Percentiles rank a stretch among this genome's conserved stretches.
Evolutionary conservation across 345 rosid genomes (phyloP).

Genomic region (Jatropha curcas): DNA sequence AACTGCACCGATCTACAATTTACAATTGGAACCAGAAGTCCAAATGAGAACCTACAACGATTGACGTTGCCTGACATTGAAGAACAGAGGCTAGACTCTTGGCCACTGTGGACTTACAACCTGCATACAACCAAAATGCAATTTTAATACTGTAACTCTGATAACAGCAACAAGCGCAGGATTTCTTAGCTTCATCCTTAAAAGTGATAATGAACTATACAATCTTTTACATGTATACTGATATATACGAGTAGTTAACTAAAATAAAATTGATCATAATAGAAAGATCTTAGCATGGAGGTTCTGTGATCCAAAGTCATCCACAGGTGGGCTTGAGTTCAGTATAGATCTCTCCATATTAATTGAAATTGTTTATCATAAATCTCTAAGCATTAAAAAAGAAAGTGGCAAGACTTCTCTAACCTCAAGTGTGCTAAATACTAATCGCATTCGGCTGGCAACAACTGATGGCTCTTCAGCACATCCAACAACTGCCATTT

Average conservation of each 20-base stretch:
- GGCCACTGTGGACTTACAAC: conserved; percentile 98
- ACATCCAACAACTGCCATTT: conserved; percentile 78
- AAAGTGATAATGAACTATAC: too few species aligned
- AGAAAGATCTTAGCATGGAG: too few species aligned
- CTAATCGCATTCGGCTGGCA: conserved; percentile 81
- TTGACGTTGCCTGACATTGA: background rate
- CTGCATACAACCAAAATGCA: conserved; percentile 36
- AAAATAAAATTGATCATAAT: too few species aligned
- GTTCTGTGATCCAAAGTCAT: too few species aligned
- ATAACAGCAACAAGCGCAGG: background rate
- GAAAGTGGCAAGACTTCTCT: conserved; percentile 4
- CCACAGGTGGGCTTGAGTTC: background rate
- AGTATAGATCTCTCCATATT: background rate
- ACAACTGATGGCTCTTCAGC: conserved; percentile 91
- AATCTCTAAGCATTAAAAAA: background rate
- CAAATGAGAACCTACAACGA: background rate
- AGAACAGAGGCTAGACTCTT: conserved; percentile 41
- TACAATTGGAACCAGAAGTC: background rate
- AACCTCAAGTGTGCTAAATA: conserved; percentile 93
- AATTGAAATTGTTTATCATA: background rate
- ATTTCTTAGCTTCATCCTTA: too few species aligned
- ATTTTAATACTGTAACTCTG: background rate
- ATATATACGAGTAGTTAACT: too few species aligned
- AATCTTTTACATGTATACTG: too few species aligned
- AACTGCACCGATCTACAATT: background rate